Conservation (phyloP, 2,329 filamentous ascomycete genomes). For the Sporothrix mexicana region DNA sequence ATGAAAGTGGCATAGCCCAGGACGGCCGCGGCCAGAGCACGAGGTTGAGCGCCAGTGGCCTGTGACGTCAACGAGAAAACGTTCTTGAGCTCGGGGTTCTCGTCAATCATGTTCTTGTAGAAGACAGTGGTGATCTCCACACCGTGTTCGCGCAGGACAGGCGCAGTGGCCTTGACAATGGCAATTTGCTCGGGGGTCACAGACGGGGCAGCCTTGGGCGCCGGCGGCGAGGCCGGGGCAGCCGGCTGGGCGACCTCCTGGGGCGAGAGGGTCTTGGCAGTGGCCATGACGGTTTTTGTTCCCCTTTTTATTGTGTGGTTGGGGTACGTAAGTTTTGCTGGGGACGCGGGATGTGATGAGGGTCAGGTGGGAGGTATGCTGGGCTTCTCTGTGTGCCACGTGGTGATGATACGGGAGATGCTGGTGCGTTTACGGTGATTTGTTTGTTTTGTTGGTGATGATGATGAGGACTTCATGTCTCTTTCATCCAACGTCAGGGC, state of each 20-base stretch:
- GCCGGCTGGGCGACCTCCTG: neutral
- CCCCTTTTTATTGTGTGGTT: neutral
- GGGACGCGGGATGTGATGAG: neutral
- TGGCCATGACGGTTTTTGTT: conserved; percentile 7
- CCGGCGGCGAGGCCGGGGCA: neutral
- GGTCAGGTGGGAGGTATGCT: neutral
- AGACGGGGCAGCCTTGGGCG: conserved; percentile 39
- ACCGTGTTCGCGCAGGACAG: conserved; percentile 72
- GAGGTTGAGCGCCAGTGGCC: conserved; percentile 68
- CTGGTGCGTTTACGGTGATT: neutral
- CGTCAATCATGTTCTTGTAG: conserved; percentile 70
- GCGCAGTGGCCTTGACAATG: conserved; percentile 78
- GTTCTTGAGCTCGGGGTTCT: conserved; percentile 69
- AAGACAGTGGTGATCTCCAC: conserved; percentile 72
- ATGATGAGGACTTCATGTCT: neutral
- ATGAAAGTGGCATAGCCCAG: conserved; percentile 76
- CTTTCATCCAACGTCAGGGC: neutral
- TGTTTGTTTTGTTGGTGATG: neutral
- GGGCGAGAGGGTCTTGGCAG: neutral
- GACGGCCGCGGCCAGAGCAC: conserved; percentile 71
- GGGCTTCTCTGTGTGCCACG: neutral
- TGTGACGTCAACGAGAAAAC: conserved; percentile 76
- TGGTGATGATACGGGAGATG: neutral
- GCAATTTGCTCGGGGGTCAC: conserved; percentile 68
- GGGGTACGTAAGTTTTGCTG: neutral